Base-by-base conservation (phyloP, 805 yeast genomes). In the Candida ficus region DNA sequence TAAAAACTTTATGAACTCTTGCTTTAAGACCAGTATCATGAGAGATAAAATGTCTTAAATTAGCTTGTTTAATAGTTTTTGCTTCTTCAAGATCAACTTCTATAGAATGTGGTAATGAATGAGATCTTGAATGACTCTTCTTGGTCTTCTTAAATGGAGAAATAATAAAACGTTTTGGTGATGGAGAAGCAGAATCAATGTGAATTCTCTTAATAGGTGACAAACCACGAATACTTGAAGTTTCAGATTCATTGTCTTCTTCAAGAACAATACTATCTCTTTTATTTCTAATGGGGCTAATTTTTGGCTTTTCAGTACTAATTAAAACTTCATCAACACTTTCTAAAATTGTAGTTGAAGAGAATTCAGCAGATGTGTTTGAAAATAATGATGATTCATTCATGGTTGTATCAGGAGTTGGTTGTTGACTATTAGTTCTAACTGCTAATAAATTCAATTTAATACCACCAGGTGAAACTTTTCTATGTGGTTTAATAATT, bases 1-100 rank as follows among this genome's bases (percentile, higher is more conserved):
- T 33, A 18, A 33, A 10, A 4, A 29, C 31, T 3, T 19, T 21
- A 21, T 18, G 35, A 12, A 13, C 26, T 27, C 20, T 41, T 10
- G 22, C 6, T 33, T 44, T 52, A 26, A 56, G 37, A 0, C 61
- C 61, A 14, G 61, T 53, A 9, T 56, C 61, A 37, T 48, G 45
- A 7, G 58, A 54, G 3, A 45, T 38, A 35, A 54, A 54, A 34
- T 56, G 61, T 29, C 61, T 52, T 16, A 56, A 34, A 13, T 38
- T 49, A 10, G 30, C 33, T 16, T 37, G 31, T 12, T 38, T 37
- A 7, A n/a, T 21, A 7, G 12, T 14, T 13, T 28, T 17, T 19
- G 22, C 37, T 11, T 19, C 6, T 2, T 17, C 21, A 17, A 11
- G 22, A 18, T 28, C 19, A 18, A 17, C 10, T n/a, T 20, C 30